Base-by-base conservation (phyloP, 495 filamentous ascomycete genomes). In the Hypoxylon cercidicola region DNA sequence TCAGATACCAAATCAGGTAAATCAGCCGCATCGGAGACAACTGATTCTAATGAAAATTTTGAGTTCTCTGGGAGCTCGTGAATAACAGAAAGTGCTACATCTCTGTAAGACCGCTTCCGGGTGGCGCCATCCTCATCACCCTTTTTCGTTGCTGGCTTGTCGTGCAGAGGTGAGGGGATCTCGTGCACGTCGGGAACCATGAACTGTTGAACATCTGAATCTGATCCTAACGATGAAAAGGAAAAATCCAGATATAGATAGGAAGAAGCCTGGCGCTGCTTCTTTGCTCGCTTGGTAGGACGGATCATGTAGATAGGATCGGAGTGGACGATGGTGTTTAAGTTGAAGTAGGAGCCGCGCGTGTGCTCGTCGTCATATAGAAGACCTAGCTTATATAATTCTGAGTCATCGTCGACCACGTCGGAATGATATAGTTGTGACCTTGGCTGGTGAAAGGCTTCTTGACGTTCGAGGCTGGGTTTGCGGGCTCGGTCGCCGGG, bases 381-480 rank as follows among this genome's bases (percentile, higher is more conserved):
- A 52, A 81, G 54, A 8, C 77, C 78, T 30, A 77, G 41, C 34
- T 69, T 69, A 47, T 79, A 79, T 21, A 80, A 61, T 34, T 77
- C 74, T 3, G 64, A 68, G 32, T 72, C 72, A 25, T 72, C 66
- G 3, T 69, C 55, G 44, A 68, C 64, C 0, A 60, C 35, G 37
- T 69, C 67, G 9, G 61, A 60, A 32, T 62, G 30, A 28, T 41
- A 60, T 15, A 64, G 58, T 58, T 48, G 41, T 0, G 68, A 70
- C 41, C 58, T 48, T 3, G 66, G 71, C 19, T 74, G 75, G 11
- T 72, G 68, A 34, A 82, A 82, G 16, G 79, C 79, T 45, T 77
- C 76, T 58, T 82, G 75, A 7, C 79, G 67, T 55, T 78, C 71
- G 23, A 82, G 71, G 0, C 70, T 72, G 0, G 78, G 78, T 10